These are phyloP conservation scores for Colletotrichum tropicicola DNA, from an alignment of 2,329 filamentous ascomycete species.

Conservation along the genomic window DNA sequence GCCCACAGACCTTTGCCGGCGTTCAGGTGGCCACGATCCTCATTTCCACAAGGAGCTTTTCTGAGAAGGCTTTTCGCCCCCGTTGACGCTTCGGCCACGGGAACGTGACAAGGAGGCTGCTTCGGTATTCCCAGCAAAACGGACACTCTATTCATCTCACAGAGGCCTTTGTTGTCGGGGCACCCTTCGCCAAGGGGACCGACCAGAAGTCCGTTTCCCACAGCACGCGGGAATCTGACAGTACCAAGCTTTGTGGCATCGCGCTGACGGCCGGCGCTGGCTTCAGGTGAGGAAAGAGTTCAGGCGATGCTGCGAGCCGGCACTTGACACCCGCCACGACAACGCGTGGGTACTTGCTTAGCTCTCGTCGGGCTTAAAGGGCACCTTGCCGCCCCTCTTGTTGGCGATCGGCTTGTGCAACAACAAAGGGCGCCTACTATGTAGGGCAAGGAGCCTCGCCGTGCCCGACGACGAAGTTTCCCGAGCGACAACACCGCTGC, in stretches of 20 bases:
- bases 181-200: not conserved
- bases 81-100: not conserved
- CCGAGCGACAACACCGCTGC: not conserved
- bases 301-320: not conserved
- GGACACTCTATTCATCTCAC: no score
- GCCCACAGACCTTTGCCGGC: not conserved
- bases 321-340: not conserved
- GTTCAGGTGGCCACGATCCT: not conserved
- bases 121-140: no score
- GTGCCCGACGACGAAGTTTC: not conserved
- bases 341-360: not conserved
- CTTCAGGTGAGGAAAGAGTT: not conserved
- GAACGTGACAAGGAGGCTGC: not conserved
- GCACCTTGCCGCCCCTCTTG: not conserved
- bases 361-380: not conserved
- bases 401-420: not conserved
- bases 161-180: no score
- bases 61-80: not conserved
- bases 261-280: not conserved
- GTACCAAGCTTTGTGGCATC: conserved; percentile 30
- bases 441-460: not conserved
- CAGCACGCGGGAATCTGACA: not conserved
- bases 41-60: conserved; percentile 20
- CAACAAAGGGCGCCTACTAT: no score
- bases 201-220: not conserved